Base-by-base conservation (phyloP, 163 green algal genomes). In the Prototheca cutis region DNA sequence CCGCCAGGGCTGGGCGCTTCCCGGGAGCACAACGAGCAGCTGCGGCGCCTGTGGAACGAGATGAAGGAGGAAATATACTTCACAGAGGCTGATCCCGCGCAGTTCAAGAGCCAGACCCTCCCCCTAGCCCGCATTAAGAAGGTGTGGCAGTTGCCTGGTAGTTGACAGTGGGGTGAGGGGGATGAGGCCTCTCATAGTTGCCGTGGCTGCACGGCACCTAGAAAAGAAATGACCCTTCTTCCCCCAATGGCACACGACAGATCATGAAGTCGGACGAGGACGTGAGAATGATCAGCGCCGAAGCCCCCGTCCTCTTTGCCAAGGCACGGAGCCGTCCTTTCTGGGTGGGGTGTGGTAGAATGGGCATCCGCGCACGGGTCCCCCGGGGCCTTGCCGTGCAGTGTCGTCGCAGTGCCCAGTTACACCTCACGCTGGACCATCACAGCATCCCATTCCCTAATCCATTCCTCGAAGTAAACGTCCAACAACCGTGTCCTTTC, bases 251-350 rank as follows among this genome's bases (percentile, higher is more conserved):
- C n/a, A n/a, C n/a, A n/a, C n/a, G n/a, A 45, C 83, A 94, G 83
- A 99, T 99, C 53, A 99, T 99, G 93, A 99, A 99, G 74, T 92
- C 80, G 13, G 90, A 97, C 58, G 90, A 97, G 72, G 90, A 97
- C 59, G 90, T 96, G 51, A 73, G 89, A 25, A 95, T 97, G 88
- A 96, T 96, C 63, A 90, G 80, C 62, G 88, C 91, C 21, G 93
- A 99, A 61, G 93, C 93, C 2, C 93, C 93, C 0, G 89, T 97
- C 7, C 70, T 99, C 19, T 99, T 99, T 75, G 86, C 89, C 25
- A 95, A 94, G 80, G 84, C 36, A 15, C 13, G 36, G 13, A 15
- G 36, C 13, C 17, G 36, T 45, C 13, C 36, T n/a, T n/a, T n/a
- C n/a, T n/a, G n/a, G 36, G 36, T 15, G 13, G 36, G 13, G 36